Conservation (phyloP, 768 basidiomycete species). For the Rickenella mellea region DNA sequence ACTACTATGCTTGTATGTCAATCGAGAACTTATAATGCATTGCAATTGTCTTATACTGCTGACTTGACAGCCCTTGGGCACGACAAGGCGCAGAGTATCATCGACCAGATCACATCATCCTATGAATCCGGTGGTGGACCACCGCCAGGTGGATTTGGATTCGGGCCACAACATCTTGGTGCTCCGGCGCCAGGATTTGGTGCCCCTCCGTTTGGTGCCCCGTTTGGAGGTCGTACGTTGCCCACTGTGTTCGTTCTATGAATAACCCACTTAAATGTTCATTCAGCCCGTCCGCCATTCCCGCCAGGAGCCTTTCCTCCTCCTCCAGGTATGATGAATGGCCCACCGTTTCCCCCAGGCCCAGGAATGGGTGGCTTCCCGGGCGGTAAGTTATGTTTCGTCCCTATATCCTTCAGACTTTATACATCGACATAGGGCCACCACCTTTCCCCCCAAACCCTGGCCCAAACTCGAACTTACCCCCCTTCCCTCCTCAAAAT, state of each 20-base stretch:
- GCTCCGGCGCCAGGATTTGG: conserved; percentile 20
- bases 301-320: conserved; percentile 48
- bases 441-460: conserved; percentile 18
- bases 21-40: neutral
- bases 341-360: conserved; percentile 66
- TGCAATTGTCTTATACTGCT: conserved; percentile 4
- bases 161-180: conserved; percentile 72
- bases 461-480: conserved; percentile 20
- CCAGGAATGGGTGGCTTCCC: conserved; percentile 36
- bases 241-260: conserved; percentile 11
- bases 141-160: conserved; percentile 81
- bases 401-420: conserved; percentile 47
- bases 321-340: conserved; percentile 41
- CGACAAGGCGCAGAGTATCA: conserved; percentile 96
- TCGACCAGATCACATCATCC: conserved; percentile 93
- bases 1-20: conserved; percentile 87
- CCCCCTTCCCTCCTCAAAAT: conserved; percentile 20
- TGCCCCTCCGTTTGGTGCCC: conserved; percentile 32
- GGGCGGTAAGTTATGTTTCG: conserved; percentile 33
- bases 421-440: conserved; percentile 21
- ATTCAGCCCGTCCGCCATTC: conserved; percentile 56
- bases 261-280: conserved; percentile 7
- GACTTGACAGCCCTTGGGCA: conserved; percentile 62
- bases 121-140: conserved; percentile 84
- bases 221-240: conserved; percentile 41